Evolutionary conservation across 2,329 filamentous ascomycete species (phyloP), one percentile per base, ranked within the genome.

Genomic region (Lachnum nothofagi): DNA sequence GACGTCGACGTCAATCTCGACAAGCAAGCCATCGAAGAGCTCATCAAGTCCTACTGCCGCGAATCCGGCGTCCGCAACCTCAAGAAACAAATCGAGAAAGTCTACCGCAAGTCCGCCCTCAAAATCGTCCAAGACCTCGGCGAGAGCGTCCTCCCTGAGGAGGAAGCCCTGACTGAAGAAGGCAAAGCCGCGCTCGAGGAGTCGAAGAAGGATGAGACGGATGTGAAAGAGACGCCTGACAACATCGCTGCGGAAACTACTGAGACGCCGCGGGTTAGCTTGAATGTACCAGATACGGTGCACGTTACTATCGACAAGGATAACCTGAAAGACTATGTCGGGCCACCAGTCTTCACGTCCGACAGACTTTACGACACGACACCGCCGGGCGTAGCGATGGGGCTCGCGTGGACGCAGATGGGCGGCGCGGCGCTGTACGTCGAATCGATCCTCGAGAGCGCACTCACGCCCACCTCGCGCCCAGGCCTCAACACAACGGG

Each of bases 21-120:
- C 53, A 83, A 90, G 59, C 85, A 87, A 49, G 94, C 91, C 10
- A 94, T 98, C 38, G 86, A 93, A 63, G 93, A 98, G 69, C 78
- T 98, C 38, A 98, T 98, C 74, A 97, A 97, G 72, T 95, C 89
- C 20, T 98, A 98, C 73, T 96, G 91, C 71, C 87, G 93, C 37
- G 93, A 98, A 70, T 95, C 90, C 37, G 93, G 93, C 61, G 94
- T 98, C 7, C 85, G 93, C 58, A 98, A 98, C 65, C 73, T 98
- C 53, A 98, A 98, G 79, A 97, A 98, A 75, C 91, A 97, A 68
- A 98, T 98, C 54, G 93, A 98, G 68, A 98, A 98, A 74, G 89
- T 98, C 3, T 98, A 96, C 71, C 84, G 93, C 50, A 98, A 98
- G 70, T 90, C 91, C 12, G 94, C 93, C 0, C 76, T 98, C 54